Evolutionary conservation across 768 basidiomycete genomes (phyloP).

Genomic region (Kwoniella sp.): DNA sequence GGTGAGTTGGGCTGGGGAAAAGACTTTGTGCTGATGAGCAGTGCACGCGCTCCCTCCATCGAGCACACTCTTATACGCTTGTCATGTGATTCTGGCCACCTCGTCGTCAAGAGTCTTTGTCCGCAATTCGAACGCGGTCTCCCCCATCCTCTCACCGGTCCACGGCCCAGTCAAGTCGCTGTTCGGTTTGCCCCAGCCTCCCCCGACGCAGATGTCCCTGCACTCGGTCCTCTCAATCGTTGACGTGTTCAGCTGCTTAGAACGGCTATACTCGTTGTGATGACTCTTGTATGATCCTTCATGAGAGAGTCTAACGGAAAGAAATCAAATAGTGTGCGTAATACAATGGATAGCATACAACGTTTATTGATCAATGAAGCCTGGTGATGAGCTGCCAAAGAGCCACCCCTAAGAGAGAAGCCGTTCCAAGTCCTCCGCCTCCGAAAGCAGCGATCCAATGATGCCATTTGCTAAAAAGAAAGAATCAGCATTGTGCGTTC

Average conservation of each 20-base stretch:
- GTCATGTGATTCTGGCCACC: conserved; percentile 45
- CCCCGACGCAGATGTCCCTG: conserved; percentile 32
- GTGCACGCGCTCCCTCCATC: conserved; percentile 39
- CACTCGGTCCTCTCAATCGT: conserved; percentile 41
- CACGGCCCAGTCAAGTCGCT: neutral
- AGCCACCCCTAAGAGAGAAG: conserved; percentile 9
- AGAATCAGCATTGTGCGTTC: neutral
- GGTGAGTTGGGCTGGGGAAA: conserved; percentile 23
- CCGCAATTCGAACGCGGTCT: conserved; percentile 10
- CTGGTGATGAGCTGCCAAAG: conserved; percentile 6
- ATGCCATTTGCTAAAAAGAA: conserved; percentile 33
- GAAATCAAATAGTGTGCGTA: no score
- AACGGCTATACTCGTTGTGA: conserved; percentile 3
- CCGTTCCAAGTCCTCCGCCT: conserved; percentile 39
- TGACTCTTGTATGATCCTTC: no score
- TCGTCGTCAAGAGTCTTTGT: conserved; percentile 42
- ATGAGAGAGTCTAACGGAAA: no score
- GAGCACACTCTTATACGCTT: conserved; percentile 36
- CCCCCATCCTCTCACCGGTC: conserved; percentile 18
- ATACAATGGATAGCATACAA: conserved; percentile 9
- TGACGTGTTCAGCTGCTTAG: conserved; percentile 14
- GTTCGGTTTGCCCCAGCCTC: conserved; percentile 4
- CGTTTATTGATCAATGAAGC: no score
- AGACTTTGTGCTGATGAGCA: conserved; percentile 7
- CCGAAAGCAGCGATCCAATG: conserved; percentile 44